A percentile compares a stretch with the other conserved stretches of the same genome.
Evolutionary conservation across 257 asterid species (phyloP).

Genomic region (Thymus mandschuricus): DNA sequence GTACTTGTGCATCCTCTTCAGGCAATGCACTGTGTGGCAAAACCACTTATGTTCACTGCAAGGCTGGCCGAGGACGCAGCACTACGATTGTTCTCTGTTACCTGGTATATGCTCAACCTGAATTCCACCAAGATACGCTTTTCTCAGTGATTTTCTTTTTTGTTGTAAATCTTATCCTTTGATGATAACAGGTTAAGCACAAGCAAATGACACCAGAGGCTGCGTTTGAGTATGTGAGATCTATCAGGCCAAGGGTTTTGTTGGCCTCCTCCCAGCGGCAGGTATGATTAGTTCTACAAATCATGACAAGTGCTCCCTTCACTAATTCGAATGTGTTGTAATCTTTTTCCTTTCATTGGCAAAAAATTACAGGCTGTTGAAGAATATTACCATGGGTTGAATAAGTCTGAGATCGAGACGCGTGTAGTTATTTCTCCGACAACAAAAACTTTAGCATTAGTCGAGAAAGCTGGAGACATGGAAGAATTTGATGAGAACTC

Average conservation of each 20-base stretch:
- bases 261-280: conserved; percentile 86
- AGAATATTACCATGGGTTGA: conserved; percentile 56
- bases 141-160: background rate
- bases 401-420: conserved; percentile 31
- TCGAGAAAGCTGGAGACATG: conserved; percentile 25
- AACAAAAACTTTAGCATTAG: conserved; percentile 26
- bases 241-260: conserved; percentile 83
- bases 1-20: conserved; percentile 26
- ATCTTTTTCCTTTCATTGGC: no score
- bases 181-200: conserved; percentile 66
- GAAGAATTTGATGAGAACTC: conserved; percentile 73
- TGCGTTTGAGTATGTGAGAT: conserved; percentile 72
- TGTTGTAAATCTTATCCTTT: conserved; percentile 2
- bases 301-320: no score
- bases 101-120: conserved; percentile 56
- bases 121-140: background rate
- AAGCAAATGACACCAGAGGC: conserved; percentile 74
- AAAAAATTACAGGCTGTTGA: conserved; percentile 68
- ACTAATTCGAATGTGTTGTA: background rate
- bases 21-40: conserved; percentile 62
- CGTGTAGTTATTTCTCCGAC: conserved; percentile 22
- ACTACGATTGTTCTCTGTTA: conserved; percentile 95
- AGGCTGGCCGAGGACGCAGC: conserved; percentile 99
- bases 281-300: conserved; percentile 42
- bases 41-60: conserved; percentile 91